Evolutionary conservation across 352 stramenopile species (phyloP).

Genomic region (Thalassiosira mediterranea): DNA sequence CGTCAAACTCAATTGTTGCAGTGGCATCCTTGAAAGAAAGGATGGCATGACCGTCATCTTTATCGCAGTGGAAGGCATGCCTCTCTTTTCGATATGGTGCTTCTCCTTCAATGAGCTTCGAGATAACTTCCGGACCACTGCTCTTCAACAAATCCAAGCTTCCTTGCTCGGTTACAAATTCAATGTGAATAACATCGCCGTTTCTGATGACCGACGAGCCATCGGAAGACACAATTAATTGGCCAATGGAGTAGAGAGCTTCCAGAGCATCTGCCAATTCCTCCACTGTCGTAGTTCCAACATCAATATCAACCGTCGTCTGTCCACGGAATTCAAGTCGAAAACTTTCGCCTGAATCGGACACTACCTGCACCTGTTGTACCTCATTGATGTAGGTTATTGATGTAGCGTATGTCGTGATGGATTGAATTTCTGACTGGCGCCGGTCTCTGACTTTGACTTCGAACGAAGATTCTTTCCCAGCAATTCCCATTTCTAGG

Average conservation of each 20-base stretch:
- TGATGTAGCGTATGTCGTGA: constrained; percentile 46
- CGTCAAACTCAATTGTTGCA: constrained; percentile 48
- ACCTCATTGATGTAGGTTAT: constrained; percentile 56
- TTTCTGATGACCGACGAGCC: constrained; percentile 41
- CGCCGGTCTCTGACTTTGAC: constrained; percentile 90
- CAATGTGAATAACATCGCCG: constrained; percentile 50
- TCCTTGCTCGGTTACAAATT: constrained; percentile 54
- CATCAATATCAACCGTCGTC: constrained; percentile 86
- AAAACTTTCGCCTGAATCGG: constrained; percentile 58
- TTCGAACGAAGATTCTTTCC: constrained; percentile 84
- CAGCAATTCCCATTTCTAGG: constrained; percentile 84
- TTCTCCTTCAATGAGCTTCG: constrained; percentile 64
- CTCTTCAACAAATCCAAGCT: constrained; percentile 48
- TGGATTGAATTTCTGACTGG: constrained; percentile 81
- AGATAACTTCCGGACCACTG: constrained; percentile 41
- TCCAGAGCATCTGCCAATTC: constrained; percentile 82
- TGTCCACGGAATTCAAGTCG: constrained; percentile 69
- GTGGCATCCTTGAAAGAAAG: constrained; percentile 49
- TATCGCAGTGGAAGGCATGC: constrained; percentile 71
- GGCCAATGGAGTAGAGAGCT: constrained; percentile 84
- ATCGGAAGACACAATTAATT: constrained; percentile 47
- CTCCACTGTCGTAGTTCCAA: constrained; percentile 36
- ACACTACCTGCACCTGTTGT: constrained; percentile 31
- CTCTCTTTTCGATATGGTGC: constrained; percentile 73
- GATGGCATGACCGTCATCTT: constrained; percentile 48